Base-by-base conservation (phyloP, 371 early-diverging fungal species). In the Mucor mucedo region DNA sequence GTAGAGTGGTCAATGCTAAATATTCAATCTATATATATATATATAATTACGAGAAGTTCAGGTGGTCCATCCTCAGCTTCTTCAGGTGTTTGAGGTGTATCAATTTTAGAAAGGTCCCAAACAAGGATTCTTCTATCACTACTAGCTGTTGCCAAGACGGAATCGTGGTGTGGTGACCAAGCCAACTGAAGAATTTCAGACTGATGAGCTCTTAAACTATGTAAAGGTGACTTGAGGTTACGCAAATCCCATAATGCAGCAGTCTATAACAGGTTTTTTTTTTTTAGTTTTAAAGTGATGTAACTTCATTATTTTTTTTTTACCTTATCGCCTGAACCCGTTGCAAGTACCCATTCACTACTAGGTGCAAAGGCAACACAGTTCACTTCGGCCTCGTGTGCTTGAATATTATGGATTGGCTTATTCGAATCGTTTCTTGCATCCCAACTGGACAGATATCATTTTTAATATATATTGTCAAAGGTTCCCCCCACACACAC, bases 41-140 rank as follows among this genome's bases (percentile, higher is more conserved):
- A 39, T 39, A 39, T 13, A 42, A 6, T 66, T 83, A 91, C 93
- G 82, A 99, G 73, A 48, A 99, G 86, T 76, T 99, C 99, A 14
- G 99, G 98, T 48, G 98, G 98, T 5, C 98, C 98, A 75, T 99
- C 99, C 72, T 91, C 95, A 21, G 91, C 92, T 72, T 98, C 98
- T 74, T 96, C 98, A 29, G 95, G 84, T 0, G 87, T 83, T 73
- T 96, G 96, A 69, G 93, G 93, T 59, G 91, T 89, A 54, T 96
- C 98, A 65, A 95, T 94, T 30, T 91, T 84, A 55, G 87, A 85
- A 55, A 99, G 69, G 74, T 99, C 99, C 99, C 99, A 99, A 2
- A 99, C 88, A 58, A 92, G 87, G 52, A 99, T 89, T 32, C 99
- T 81, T 58, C 99, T 88, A 81, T 99, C 99, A 53, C 89, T 89